Conservation (phyloP, 495 filamentous ascomycete genomes). For the Podospora bellae-mahoneyi region DNA sequence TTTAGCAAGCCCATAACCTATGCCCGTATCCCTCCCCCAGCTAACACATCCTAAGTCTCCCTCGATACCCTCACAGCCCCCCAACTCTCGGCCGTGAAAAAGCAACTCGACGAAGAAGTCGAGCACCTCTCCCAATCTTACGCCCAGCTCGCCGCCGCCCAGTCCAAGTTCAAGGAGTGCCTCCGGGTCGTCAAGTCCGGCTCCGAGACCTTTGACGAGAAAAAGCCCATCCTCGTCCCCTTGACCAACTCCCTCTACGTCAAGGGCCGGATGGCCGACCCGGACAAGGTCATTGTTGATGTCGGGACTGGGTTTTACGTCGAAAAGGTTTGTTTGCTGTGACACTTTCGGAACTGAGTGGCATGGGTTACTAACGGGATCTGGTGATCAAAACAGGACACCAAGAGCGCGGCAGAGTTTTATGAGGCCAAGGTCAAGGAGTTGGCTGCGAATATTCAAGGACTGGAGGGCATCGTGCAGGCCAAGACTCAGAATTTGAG, state of each 20-base stretch:
- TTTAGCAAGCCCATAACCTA: constrained; percentile 8
- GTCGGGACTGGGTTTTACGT: constrained; percentile 96
- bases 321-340: constrained; percentile 64
- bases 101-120: constrained; percentile 91
- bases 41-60: constrained; percentile 31
- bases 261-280: constrained; percentile 71
- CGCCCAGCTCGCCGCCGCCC: constrained; percentile 80
- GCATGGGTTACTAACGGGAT: background rate
- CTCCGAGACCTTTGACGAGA: constrained; percentile 40
- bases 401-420: constrained; percentile 74
- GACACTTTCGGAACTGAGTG: no score
- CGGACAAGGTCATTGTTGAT: constrained; percentile 84
- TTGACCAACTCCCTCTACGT: constrained; percentile 93
- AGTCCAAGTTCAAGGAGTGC: constrained; percentile 89
- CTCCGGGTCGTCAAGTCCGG: constrained; percentile 66
- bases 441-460: constrained; percentile 70
- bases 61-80: constrained; percentile 50
- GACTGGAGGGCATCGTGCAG: constrained; percentile 81
- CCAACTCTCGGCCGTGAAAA: constrained; percentile 67
- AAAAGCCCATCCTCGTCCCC: constrained; percentile 77
- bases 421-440: constrained; percentile 83
- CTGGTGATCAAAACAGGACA: constrained; percentile 41
- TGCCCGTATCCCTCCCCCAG: no score
- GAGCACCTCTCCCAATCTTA: constrained; percentile 89
- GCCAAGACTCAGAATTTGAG: constrained; percentile 79